A percentile compares a stretch with the other conserved stretches of the same genome.
phyloP scores from a whole-genome alignment of 352 stramenopile genomes.

The Phytopythium montanum region DNA sequence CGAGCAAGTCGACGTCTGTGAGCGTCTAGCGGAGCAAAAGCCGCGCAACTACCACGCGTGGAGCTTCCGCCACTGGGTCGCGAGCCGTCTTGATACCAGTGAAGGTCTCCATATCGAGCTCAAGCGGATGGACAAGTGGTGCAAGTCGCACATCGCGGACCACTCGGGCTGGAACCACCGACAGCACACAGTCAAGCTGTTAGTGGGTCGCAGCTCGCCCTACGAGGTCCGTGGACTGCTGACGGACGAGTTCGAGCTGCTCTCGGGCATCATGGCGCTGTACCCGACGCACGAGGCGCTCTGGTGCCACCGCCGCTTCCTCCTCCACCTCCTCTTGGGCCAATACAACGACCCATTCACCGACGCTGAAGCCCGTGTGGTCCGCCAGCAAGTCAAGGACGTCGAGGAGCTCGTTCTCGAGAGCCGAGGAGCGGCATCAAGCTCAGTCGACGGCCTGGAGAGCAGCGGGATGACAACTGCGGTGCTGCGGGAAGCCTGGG shows the following conservation, averaged over 20 bases:
- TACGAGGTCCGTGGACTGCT: conserved; percentile 17
- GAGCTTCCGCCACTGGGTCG: conserved; percentile 80
- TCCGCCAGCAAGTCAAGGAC: conserved; percentile 3
- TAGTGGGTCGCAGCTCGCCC: conserved; percentile 10
- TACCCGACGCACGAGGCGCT: conserved; percentile 63
- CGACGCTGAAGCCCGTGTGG: background rate
- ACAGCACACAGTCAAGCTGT: conserved; percentile 43
- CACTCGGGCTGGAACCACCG: conserved; percentile 83
- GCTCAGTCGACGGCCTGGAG: background rate
- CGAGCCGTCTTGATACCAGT: conserved; percentile 25
- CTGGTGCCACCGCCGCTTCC: conserved; percentile 76
- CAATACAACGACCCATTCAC: background rate
- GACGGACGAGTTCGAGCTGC: conserved; percentile 40
- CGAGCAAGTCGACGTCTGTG: conserved; percentile 48
- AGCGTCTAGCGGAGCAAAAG: conserved; percentile 51
- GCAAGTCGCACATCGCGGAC: conserved; percentile 61
- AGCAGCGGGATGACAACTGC: background rate
- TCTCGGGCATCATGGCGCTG: conserved; percentile 41
- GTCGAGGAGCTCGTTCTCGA: background rate
- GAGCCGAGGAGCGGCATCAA: background rate
- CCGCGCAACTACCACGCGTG: conserved; percentile 83
- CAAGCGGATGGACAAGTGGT: conserved; percentile 48
- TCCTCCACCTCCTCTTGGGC: conserved; percentile 43
- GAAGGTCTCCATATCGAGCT: conserved; percentile 40
- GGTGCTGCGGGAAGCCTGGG: background rate